Percentiles rank a stretch among this genome's conserved stretches.
Evolutionary conservation across 129 eudicot genomes (phyloP).

Genomic region (Flaveria trinervia): DNA sequence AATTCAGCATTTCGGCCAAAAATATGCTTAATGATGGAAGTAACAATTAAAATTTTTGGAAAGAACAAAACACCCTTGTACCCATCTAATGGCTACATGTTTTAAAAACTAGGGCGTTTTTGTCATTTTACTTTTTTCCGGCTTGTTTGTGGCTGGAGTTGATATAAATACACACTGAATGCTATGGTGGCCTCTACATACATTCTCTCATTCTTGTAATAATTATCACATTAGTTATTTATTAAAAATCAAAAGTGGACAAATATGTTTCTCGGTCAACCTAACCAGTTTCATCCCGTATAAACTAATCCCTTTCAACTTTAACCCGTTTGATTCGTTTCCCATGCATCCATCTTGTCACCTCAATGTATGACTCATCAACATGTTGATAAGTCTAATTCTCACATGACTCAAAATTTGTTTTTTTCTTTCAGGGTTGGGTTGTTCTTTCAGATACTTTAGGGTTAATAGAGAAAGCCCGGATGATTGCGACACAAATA

Average conservation of each 20-base stretch:
- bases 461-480: constrained; percentile 67
- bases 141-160: background rate
- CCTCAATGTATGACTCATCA: background rate
- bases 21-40: background rate
- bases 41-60: background rate
- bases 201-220: background rate
- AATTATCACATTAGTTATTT: background rate
- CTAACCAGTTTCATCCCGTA: background rate
- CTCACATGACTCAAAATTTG: constrained; percentile 10
- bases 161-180: background rate
- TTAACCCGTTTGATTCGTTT: background rate
- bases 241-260: background rate
- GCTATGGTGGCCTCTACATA: background rate
- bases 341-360: background rate
- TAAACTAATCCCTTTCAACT: background rate
- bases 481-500: constrained; percentile 72
- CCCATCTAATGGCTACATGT: background rate
- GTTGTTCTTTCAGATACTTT: constrained; percentile 71
- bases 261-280: background rate
- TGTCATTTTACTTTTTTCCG: background rate
- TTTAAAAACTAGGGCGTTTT: background rate
- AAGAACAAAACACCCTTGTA: background rate
- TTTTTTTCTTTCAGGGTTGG: constrained; percentile 68
- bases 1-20: background rate
- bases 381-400: background rate